These are phyloP conservation scores for Penicillium italicum DNA, from an alignment of 2,329 filamentous ascomycete genomes.

Conservation along the genomic window DNA sequence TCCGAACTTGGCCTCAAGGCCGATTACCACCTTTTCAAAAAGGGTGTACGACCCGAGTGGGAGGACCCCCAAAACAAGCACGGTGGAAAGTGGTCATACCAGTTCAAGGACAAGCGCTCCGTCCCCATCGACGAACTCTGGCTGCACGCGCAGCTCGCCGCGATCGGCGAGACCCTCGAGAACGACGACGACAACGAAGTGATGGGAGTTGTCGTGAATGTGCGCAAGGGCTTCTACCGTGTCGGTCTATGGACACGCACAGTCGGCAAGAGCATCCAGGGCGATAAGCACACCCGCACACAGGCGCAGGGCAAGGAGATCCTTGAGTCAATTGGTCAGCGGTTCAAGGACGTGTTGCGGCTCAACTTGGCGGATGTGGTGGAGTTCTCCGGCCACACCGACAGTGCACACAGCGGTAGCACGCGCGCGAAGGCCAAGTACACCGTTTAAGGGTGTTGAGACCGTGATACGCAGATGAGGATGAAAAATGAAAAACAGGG, in stretches of 20 bases:
- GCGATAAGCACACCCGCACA: constrained; percentile 70
- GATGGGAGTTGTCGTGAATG: constrained; percentile 99
- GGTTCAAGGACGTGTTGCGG: constrained; percentile 89
- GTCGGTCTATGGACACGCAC: constrained; percentile 97
- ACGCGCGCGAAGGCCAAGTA: constrained; percentile 95
- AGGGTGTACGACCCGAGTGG: constrained; percentile 95
- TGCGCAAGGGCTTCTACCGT: constrained; percentile 96
- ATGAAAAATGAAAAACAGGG: constrained; percentile 17
- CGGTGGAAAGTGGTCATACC: constrained; percentile 97
- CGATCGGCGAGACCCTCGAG: constrained; percentile 96
- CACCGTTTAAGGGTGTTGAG: constrained; percentile 59
- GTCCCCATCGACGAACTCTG: constrained; percentile 92
- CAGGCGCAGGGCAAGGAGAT: constrained; percentile 80
- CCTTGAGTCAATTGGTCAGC: constrained; percentile 75
- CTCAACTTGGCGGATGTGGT: constrained; percentile 72
- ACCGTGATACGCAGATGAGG: constrained; percentile 15
- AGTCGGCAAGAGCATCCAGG: constrained; percentile 77
- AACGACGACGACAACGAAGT: constrained; percentile 89
- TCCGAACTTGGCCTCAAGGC: constrained; percentile 96
- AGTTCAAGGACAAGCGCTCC: constrained; percentile 91
- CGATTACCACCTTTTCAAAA: constrained; percentile 99
- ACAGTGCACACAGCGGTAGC: constrained; percentile 87
- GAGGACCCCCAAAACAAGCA: constrained; percentile 99
- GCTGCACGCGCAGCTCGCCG: constrained; percentile 94
- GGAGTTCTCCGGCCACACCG: constrained; percentile 96